Evolutionary conservation across 108 stramenopile species (phyloP).

Genomic region (Discostella stelligeroides): DNA sequence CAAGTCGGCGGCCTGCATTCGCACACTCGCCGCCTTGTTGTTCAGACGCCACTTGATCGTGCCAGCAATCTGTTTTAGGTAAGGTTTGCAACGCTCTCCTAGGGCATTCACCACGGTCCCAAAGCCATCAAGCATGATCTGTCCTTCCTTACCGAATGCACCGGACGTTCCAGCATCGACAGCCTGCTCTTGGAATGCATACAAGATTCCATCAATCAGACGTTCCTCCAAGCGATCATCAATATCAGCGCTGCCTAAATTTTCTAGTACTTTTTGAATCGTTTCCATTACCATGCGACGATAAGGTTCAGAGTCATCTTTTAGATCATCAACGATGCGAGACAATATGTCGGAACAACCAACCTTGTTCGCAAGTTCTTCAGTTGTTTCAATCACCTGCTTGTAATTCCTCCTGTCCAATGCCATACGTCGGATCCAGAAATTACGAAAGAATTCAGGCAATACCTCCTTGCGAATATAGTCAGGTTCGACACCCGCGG

Average conservation of each 20-base stretch:
- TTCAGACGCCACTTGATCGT: conserved; percentile 99
- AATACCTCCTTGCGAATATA: conserved; percentile 97
- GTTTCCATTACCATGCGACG: conserved; percentile 99
- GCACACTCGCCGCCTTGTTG: conserved; percentile 95
- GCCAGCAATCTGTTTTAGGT: conserved; percentile 97
- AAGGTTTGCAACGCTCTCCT: conserved; percentile 96
- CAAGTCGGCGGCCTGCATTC: conserved; percentile 99
- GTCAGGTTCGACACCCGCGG: conserved; percentile 96
- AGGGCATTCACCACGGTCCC: conserved; percentile 96
- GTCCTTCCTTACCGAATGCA: conserved; percentile 70
- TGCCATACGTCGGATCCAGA: conserved; percentile 99
- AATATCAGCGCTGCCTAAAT: conserved; percentile 95
- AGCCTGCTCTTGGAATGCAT: conserved; percentile 99
- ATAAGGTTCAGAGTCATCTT: conserved; percentile 99
- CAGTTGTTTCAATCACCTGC: conserved; percentile 97
- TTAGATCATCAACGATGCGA: conserved; percentile 98
- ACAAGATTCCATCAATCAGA: conserved; percentile 98
- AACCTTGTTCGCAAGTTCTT: conserved; percentile 98
- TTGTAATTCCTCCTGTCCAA: conserved; percentile 96
- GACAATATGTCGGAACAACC: conserved; percentile 94
- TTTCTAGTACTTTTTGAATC: conserved; percentile 89
- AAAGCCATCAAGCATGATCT: conserved; percentile 97
- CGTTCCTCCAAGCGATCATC: conserved; percentile 96
- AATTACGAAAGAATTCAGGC: conserved; percentile 97
- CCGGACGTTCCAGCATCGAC: conserved; percentile 78